Conservation (phyloP, 257 asterid species). For the Rehmannia glutinosa region DNA sequence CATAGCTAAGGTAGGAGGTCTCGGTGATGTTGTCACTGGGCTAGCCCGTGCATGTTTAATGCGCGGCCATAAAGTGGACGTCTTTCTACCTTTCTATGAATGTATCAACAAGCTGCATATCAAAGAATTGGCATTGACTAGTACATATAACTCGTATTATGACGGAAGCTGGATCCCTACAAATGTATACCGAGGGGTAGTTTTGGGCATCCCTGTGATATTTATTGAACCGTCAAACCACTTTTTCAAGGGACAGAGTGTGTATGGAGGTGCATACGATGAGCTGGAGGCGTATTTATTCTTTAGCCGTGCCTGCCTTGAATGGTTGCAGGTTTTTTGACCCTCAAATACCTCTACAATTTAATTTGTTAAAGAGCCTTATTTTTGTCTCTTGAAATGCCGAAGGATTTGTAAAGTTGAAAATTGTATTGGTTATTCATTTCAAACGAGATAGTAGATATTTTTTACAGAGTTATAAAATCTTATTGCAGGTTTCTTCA, state of each 20-base stretch:
- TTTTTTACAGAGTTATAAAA: not conserved
- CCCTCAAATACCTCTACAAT: not conserved
- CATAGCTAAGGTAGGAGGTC: constrained; percentile 85
- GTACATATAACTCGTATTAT: constrained; percentile 52
- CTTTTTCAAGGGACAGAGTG: constrained; percentile 73
- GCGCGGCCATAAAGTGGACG: constrained; percentile 72
- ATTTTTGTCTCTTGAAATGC: not conserved
- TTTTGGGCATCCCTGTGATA: constrained; percentile 54
- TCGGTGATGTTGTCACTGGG: constrained; percentile 86
- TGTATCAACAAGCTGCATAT: constrained; percentile 56
- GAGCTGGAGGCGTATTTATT: constrained; percentile 84
- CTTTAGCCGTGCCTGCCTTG: constrained; percentile 90
- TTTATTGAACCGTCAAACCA: constrained; percentile 65
- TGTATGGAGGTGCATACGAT: constrained; percentile 82
- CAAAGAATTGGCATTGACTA: constrained; percentile 38
- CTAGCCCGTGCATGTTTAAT: constrained; percentile 67
- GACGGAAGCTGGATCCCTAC: constrained; percentile 69
- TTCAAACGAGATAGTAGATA: too few species aligned
- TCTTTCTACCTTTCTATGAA: constrained; percentile 81
- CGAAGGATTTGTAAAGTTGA: too few species aligned
- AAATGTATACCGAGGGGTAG: constrained; percentile 57
- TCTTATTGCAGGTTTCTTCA: constrained; percentile 50
- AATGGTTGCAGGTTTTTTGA: constrained; percentile 81
- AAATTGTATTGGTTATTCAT: too few species aligned
- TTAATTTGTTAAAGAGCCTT: not conserved